Conservation (phyloP, 192 early-diverging fungal species). For the Lunasporangiospora selenospora region DNA sequence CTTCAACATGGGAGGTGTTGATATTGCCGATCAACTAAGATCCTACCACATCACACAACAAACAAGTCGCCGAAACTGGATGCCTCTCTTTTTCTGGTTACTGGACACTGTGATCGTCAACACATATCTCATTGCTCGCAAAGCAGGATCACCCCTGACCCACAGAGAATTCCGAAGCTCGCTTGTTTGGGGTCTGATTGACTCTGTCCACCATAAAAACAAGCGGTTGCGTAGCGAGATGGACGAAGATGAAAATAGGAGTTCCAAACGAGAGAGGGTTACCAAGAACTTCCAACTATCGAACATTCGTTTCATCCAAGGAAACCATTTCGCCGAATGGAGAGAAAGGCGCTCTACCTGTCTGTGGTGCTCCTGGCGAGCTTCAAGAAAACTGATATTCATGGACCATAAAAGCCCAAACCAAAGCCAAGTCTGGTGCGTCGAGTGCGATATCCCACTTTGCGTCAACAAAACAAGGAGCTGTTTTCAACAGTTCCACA, state of each 20-base stretch:
- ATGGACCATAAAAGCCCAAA: no score
- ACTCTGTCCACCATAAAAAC: slow-evolving; percentile 3
- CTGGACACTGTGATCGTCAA: slow-evolving; percentile 23
- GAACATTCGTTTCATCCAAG: no score
- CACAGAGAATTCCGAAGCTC: slow-evolving; percentile 11
- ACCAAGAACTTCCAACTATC: no score
- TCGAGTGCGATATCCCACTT: slow-evolving; percentile 1
- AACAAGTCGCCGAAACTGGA: slow-evolving; percentile 21
- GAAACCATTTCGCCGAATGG: no score
- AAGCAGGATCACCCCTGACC: slow-evolving; percentile 3
- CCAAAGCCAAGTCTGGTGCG: background rate
- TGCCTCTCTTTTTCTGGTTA: slow-evolving; percentile 37
- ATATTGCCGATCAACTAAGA: slow-evolving; percentile 29
- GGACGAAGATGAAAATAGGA: no score
- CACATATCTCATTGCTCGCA: slow-evolving; percentile 1
- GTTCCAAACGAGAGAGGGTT: no score
- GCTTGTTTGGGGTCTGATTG: slow-evolving; percentile 8
- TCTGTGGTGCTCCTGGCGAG: no score
- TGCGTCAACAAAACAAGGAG: background rate
- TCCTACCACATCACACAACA: slow-evolving; percentile 25
- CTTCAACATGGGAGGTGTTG: slow-evolving; percentile 26
- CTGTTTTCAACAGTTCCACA: background rate
- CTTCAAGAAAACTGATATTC: no score
- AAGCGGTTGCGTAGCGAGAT: no score
- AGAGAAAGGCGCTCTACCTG: no score